Percentiles rank a stretch among this genome's conserved stretches.
Evolutionary conservation across 192 early-diverging fungal genomes (phyloP).

Genomic region (Gryganskiella cystojenkinii): DNA sequence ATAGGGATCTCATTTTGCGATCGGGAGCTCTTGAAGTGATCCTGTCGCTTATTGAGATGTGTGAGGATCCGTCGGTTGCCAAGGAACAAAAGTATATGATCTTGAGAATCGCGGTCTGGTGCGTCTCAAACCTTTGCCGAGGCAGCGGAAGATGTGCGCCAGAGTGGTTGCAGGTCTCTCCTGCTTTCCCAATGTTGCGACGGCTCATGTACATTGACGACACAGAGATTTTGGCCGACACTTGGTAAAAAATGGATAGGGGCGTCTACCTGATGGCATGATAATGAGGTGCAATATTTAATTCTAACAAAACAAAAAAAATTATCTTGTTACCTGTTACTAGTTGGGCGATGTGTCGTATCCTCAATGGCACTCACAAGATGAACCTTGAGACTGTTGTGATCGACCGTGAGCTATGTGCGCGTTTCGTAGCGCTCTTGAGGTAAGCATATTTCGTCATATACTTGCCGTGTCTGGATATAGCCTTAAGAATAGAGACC

Average conservation of each 20-base stretch:
- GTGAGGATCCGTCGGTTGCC: slow-evolving; percentile 38
- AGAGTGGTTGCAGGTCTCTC: slow-evolving; percentile 50
- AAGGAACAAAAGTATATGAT: slow-evolving; percentile 55
- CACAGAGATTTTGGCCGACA: slow-evolving; percentile 46
- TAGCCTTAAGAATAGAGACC: no score
- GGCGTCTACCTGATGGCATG: no score
- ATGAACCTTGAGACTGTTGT: slow-evolving; percentile 46
- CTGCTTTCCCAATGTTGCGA: slow-evolving; percentile 47
- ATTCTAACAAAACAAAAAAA: no score
- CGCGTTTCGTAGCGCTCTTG: slow-evolving; percentile 33
- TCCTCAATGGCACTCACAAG: slow-evolving; percentile 49
- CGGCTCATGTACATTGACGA: slow-evolving; percentile 50
- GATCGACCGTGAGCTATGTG: slow-evolving; percentile 40
- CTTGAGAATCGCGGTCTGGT: slow-evolving; percentile 49
- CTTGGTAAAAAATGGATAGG: slow-evolving; percentile 32
- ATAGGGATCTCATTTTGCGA: slow-evolving; percentile 41
- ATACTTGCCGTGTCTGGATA: background rate
- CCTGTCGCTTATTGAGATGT: slow-evolving; percentile 46
- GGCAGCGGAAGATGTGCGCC: slow-evolving; percentile 47
- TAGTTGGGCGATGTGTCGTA: slow-evolving; percentile 54
- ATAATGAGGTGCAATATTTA: no score
- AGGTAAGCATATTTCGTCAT: slow-evolving; percentile 12
- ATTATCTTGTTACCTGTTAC: no score
- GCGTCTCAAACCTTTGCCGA: slow-evolving; percentile 46
- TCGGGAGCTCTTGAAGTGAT: slow-evolving; percentile 48